These are phyloP conservation scores for Penicillium sp. DNA, from an alignment of 2,329 filamentous ascomycete species.

Conservation along the genomic window DNA sequence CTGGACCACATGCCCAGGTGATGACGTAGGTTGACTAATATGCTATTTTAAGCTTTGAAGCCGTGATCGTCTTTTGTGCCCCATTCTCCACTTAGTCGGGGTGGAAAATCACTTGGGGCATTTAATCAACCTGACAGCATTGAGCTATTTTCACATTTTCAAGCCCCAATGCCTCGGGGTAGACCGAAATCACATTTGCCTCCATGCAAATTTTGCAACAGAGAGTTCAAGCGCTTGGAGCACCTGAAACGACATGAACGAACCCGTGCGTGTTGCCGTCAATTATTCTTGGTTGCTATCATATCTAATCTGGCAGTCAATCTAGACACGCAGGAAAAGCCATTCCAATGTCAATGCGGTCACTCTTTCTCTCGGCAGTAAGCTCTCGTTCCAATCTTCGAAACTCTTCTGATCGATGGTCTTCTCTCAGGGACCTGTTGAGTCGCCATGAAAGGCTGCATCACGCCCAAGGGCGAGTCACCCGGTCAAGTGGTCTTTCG, in stretches of 20 bases:
- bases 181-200: background rate
- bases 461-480: constrained; percentile 1
- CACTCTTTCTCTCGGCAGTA: constrained; percentile 34
- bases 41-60: background rate
- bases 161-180: background rate
- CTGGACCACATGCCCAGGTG: background rate
- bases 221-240: constrained; percentile 34
- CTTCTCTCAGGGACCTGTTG: constrained; percentile 15
- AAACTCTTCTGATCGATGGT: background rate
- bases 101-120: background rate
- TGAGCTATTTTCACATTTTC: background rate
- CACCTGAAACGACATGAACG: constrained; percentile 36
- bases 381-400: constrained; percentile 1
- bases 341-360: constrained; percentile 35
- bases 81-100: background rate
- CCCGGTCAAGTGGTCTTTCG: background rate
- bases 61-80: background rate
- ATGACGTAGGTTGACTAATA: background rate
- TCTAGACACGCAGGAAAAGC: constrained; percentile 36
- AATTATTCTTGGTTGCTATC: background rate
- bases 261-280: constrained; percentile 10
- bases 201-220: constrained; percentile 32
- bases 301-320: constrained; percentile 6
- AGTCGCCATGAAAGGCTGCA: constrained; percentile 15
- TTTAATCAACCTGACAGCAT: background rate